These are phyloP conservation scores for Coniophora puteana DNA, from an alignment of 1,284 basidiomycete species.

Conservation along the genomic window DNA sequence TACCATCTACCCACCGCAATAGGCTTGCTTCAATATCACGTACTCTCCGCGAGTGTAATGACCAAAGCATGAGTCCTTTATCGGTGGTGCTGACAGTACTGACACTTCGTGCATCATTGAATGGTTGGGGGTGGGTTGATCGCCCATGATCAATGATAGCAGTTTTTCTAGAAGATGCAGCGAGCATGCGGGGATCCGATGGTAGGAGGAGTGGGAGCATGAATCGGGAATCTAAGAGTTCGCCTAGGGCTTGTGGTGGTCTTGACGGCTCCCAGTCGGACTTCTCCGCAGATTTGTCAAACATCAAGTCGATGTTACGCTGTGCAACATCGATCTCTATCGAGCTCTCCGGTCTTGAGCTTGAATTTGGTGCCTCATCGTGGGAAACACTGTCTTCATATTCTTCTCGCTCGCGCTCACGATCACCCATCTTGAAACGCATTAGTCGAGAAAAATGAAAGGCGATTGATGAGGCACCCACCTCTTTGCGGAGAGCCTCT, in stretches of 20 bases:
- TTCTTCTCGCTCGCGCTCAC: conserved; percentile 60
- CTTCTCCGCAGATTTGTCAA: conserved; percentile 63
- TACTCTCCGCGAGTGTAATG: conserved; percentile 50
- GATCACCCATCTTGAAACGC: conserved; percentile 66
- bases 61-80: conserved; percentile 52
- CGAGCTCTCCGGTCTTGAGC: conserved; percentile 29
- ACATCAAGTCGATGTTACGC: conserved; percentile 71
- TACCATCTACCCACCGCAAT: conserved; percentile 67
- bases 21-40: conserved; percentile 56
- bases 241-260: conserved; percentile 79
- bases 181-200: conserved; percentile 71
- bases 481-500: conserved; percentile 77
- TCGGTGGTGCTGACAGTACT: conserved; percentile 35
- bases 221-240: conserved; percentile 84
- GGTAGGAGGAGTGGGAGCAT: conserved; percentile 91
- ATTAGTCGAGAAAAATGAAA: conserved; percentile 4
- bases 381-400: conserved; percentile 30
- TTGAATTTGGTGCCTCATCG: conserved; percentile 21
- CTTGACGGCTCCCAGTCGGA: conserved; percentile 72
- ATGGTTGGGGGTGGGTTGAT: background rate
- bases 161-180: conserved; percentile 58
- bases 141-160: conserved; percentile 33
- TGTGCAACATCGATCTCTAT: conserved; percentile 38
- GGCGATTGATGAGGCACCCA: conserved; percentile 22
- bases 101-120: conserved; percentile 31